Conservation (phyloP, 139 green algal genomes). For the Eudorina sp. region DNA sequence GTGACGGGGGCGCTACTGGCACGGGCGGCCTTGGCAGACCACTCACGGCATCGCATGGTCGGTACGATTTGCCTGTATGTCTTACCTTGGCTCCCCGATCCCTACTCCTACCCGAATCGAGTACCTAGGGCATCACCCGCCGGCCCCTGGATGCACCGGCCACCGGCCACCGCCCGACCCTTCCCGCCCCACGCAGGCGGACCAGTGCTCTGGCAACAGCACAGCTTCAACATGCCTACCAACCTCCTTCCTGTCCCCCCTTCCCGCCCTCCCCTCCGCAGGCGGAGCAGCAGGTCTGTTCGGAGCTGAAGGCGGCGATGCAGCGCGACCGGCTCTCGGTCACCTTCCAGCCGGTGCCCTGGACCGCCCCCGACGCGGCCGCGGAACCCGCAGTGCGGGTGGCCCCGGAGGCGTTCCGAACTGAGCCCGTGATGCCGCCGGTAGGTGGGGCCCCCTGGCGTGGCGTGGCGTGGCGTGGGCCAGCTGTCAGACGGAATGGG, state of each 20-base stretch:
- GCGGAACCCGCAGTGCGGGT: background rate
- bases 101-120: too few species aligned
- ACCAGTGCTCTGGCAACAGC: too few species aligned
- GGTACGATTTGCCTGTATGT: too few species aligned
- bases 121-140: too few species aligned
- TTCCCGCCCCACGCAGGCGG: background rate
- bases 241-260: background rate
- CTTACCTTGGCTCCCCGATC: too few species aligned
- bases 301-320: background rate
- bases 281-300: background rate
- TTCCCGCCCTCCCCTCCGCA: background rate
- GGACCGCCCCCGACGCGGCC: background rate
- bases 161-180: too few species aligned
- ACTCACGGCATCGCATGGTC: background rate
- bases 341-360: conserved; percentile 34
- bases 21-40: background rate
- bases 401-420: background rate
- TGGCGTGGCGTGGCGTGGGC: too few species aligned
- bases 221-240: background rate
- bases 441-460: too few species aligned
- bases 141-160: background rate
- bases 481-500: too few species aligned
- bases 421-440: background rate
- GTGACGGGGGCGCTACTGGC: background rate
- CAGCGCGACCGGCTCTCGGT: conserved; percentile 16